Base-by-base conservation (phyloP, 345 rosid species). In the Moringa oleifera region DNA sequence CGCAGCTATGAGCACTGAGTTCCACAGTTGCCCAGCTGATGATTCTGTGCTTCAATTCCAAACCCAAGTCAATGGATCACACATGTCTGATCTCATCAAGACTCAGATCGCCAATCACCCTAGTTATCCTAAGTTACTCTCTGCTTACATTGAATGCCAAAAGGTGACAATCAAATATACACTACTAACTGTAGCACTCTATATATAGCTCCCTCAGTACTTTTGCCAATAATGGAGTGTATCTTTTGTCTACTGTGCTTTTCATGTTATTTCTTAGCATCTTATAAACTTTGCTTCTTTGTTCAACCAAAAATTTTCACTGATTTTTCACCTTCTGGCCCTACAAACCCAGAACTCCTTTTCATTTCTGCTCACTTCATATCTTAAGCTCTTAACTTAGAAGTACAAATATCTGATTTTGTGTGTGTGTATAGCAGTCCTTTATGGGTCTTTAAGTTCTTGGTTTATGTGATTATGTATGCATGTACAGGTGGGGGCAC, bases 71-170 rank as follows among this genome's bases (percentile, higher is more conserved):
- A 36, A 62, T 50, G 79, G 71, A 61, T 68, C 83, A 49, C 71
- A 68, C 31, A 67, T 71, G 63, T 63, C 70, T 66, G 79, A 78
- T 71, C 75, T 83, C 67, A 73, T 78, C 69, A 86, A 83, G 72
- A 59, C 78, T 66, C 87, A 80, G 83, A 86, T 86, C 70, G 75
- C 89, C 41, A 57, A 51, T 73, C 92, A 86, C 72, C 87, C 89
- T 51, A 81, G 69, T 56, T 86, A 81, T 70, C 87, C 87, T 21
- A 63, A 81, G 69, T 63, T 86, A 23, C 62, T 86, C 0, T 78
- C 92, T 73, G 87, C 85, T 18, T 73, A 80, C 66, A 68, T 83
- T 25, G 77, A 80, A 36, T 86, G 89, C 67, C 85, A 76, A 66
- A 83, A 86, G 89, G 91, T 83, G 28, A 46, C 16, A 23, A 12